These are phyloP conservation scores for Blastobotrys petasosporus DNA, from an alignment of 1,139 yeast genomes.

Conservation along the genomic window DNA sequence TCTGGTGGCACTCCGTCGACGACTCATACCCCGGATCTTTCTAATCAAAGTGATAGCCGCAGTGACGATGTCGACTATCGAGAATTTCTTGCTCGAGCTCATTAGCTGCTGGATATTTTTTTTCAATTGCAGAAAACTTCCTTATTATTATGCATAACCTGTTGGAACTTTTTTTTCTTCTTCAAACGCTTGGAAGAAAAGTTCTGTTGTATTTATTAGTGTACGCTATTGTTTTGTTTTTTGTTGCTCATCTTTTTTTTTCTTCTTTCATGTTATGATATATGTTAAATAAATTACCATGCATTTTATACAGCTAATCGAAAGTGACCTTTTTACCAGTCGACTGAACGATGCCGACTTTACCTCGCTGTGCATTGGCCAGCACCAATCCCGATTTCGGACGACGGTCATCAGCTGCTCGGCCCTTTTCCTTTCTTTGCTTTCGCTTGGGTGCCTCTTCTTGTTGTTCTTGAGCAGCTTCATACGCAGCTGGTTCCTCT, in stretches of 20 bases:
- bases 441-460: slow-evolving; percentile 24
- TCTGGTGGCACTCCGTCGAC: neutral
- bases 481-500: slow-evolving; percentile 5
- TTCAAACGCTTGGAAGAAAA: too few relatives aligned
- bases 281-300: neutral
- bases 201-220: too few relatives aligned
- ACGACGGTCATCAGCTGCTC: neutral
- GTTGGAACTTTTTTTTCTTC: too few relatives aligned
- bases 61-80: slow-evolving; percentile 4
- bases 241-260: neutral
- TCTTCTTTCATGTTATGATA: neutral
- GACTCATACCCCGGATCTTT: neutral
- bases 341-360: slow-evolving; percentile 83
- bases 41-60: too few relatives aligned
- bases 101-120: too few relatives aligned
- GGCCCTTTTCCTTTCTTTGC: slow-evolving; percentile 1
- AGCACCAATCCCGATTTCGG: slow-evolving; percentile 76
- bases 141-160: slow-evolving; percentile 1
- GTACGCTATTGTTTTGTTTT: too few relatives aligned
- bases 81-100: slow-evolving; percentile 6
- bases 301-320: slow-evolving; percentile 25
- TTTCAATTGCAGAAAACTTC: too few relatives aligned
- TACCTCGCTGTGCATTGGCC: slow-evolving; percentile 84
- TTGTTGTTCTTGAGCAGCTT: slow-evolving; percentile 8
- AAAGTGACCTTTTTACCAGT: slow-evolving; percentile 85